Evolutionary conservation across 2,329 filamentous ascomycete genomes (phyloP).

Genomic region (Fusarium pseudograminearum): DNA sequence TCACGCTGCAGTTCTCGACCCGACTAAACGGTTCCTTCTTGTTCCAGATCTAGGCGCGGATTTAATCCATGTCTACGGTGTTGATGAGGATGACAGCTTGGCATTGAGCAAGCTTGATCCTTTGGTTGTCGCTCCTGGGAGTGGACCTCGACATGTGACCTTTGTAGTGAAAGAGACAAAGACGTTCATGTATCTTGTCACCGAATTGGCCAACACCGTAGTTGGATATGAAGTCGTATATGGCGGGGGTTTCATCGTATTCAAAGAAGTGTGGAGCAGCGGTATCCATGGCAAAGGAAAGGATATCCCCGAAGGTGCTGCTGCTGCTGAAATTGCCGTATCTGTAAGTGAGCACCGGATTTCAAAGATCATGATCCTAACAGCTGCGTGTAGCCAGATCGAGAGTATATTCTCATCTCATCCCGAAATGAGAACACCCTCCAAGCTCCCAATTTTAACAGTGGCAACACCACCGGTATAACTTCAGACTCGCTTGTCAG

Average conservation of each 20-base stretch:
- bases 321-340: conserved; percentile 67
- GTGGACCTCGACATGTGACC: conserved; percentile 73
- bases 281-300: conserved; percentile 61
- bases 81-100: conserved; percentile 56
- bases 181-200: conserved; percentile 70
- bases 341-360: conserved; percentile 61
- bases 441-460: conserved; percentile 59
- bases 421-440: conserved; percentile 73
- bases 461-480: conserved; percentile 57
- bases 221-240: conserved; percentile 69
- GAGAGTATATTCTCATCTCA: conserved; percentile 73
- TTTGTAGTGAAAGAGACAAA: conserved; percentile 62
- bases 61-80: conserved; percentile 66
- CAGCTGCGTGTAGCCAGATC: conserved; percentile 61
- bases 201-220: conserved; percentile 70
- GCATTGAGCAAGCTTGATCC: conserved; percentile 57
- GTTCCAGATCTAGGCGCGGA: conserved; percentile 76
- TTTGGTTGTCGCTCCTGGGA: conserved; percentile 61
- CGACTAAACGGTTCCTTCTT: conserved; percentile 71
- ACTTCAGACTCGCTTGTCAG: conserved; percentile 74
- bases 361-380: background rate
- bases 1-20: conserved; percentile 74
- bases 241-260: conserved; percentile 55
- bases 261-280: conserved; percentile 61
- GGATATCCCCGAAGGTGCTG: conserved; percentile 56